Evolutionary conservation across 352 stramenopile species (phyloP).

Genomic region (Globisporangium abappressorium): DNA sequence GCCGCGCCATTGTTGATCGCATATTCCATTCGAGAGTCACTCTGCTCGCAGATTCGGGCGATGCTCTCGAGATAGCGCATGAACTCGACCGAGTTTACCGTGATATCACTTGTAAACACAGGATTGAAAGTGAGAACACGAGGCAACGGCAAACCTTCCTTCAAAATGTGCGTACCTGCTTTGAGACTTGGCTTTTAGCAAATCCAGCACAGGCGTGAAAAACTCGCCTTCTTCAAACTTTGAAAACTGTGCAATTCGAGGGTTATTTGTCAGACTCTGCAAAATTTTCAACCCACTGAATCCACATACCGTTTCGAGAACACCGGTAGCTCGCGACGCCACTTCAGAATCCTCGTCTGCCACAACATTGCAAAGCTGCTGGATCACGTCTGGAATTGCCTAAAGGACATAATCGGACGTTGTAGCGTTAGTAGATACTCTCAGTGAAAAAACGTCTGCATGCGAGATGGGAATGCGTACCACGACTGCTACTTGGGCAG

Average conservation of each 20-base stretch:
- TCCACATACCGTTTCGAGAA: slow-evolving; percentile 52
- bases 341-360: slow-evolving; percentile 73
- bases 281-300: background rate
- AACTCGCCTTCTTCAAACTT: slow-evolving; percentile 33
- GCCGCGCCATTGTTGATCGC: slow-evolving; percentile 39
- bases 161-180: slow-evolving; percentile 31
- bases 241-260: slow-evolving; percentile 32
- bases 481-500: slow-evolving; percentile 47
- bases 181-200: slow-evolving; percentile 38
- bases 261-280: background rate
- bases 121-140: background rate
- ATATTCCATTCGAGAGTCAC: slow-evolving; percentile 59
- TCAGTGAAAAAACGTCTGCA: background rate
- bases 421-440: background rate
- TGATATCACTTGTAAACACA: slow-evolving; percentile 27
- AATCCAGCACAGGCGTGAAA: slow-evolving; percentile 51
- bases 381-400: slow-evolving; percentile 44
- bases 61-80: slow-evolving; percentile 80
- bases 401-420: slow-evolving; percentile 17
- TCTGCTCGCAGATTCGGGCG: slow-evolving; percentile 55
- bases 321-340: slow-evolving; percentile 50
- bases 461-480: slow-evolving; percentile 27
- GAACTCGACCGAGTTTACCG: slow-evolving; percentile 61
- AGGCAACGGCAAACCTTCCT: background rate
- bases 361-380: slow-evolving; percentile 55